Percentiles rank a stretch among this genome's conserved stretches.
phyloP scores from a whole-genome alignment of 352 stramenopile species.

The Phytophthora pseudosyringae region DNA sequence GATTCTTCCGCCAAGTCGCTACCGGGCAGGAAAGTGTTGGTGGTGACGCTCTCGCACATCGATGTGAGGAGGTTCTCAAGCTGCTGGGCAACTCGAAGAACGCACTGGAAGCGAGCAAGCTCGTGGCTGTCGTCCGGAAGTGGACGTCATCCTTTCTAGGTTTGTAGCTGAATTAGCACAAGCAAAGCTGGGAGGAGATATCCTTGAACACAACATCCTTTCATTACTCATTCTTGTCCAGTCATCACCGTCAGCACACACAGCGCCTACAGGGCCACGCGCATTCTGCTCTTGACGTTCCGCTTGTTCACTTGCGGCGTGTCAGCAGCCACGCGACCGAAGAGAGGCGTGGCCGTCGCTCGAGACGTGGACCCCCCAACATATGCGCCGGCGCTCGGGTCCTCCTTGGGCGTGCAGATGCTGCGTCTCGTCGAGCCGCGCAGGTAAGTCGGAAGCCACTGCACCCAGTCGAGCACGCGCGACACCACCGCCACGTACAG shows the following conservation, averaged over 20 bases:
- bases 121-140: conserved; percentile 50
- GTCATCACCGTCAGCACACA: not conserved
- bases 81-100: conserved; percentile 64
- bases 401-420: conserved; percentile 33
- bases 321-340: not conserved
- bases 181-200: too few species aligned
- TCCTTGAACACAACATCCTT: not conserved
- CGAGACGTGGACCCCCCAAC: conserved; percentile 13
- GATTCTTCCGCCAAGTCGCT: conserved; percentile 68
- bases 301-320: conserved; percentile 1
- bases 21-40: conserved; percentile 32
- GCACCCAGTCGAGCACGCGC: conserved; percentile 15
- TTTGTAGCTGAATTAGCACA: too few species aligned
- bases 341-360: conserved; percentile 1
- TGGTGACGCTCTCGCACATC: conserved; percentile 14
- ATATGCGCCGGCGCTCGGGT: conserved; percentile 5
- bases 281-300: conserved; percentile 9
- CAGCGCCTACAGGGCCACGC: conserved; percentile 5
- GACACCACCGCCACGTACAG: conserved; percentile 33
- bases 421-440: conserved; percentile 15
- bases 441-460: conserved; percentile 19
- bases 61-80: conserved; percentile 58
- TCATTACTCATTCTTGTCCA: conserved; percentile 8
- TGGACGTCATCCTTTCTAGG: conserved; percentile 34
- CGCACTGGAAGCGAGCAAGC: conserved; percentile 53